Evolutionary conservation across 169 alveolate species (phyloP).

Genomic region (Plasmodium gonderi): DNA sequence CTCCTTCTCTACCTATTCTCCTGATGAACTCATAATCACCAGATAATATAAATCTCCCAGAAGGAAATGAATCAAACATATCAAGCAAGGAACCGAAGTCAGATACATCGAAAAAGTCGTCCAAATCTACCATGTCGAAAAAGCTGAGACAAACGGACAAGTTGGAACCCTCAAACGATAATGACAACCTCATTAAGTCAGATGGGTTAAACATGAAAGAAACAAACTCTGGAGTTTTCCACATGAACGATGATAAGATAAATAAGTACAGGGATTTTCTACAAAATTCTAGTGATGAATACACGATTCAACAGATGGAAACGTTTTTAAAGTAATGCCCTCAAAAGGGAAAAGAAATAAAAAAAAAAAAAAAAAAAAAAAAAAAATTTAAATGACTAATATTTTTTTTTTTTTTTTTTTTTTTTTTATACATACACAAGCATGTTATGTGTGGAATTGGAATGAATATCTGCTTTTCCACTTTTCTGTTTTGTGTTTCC

Average conservation of each 20-base stretch:
- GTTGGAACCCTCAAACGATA: not conserved
- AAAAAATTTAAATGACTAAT: not conserved
- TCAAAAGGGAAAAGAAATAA: not conserved
- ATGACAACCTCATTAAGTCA: not conserved
- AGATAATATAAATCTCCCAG: not conserved
- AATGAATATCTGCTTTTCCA: not conserved
- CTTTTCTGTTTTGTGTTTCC: not conserved
- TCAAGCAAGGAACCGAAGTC: constrained; percentile 4
- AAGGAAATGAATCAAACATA: not conserved
- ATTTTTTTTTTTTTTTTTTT: not conserved
- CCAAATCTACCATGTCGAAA: not conserved
- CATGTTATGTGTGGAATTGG: not conserved
- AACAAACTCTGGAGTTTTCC: not conserved
- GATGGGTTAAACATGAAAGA: not conserved
- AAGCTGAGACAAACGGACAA: not conserved
- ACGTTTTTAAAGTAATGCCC: constrained; percentile 49
- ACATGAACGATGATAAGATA: constrained; percentile 14
- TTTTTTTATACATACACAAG: not conserved
- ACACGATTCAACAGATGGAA: constrained; percentile 53
- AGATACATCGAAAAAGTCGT: not conserved
- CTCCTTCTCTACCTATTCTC: not conserved
- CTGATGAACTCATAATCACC: not conserved
- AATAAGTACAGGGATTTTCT: constrained; percentile 18
- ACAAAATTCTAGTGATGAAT: constrained; percentile 28
- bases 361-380: not conserved